Evolutionary conservation across 2,329 filamentous ascomycete species (phyloP), one percentile per base, ranked within the genome.

Genomic region (Scorias spongiosa): DNA sequence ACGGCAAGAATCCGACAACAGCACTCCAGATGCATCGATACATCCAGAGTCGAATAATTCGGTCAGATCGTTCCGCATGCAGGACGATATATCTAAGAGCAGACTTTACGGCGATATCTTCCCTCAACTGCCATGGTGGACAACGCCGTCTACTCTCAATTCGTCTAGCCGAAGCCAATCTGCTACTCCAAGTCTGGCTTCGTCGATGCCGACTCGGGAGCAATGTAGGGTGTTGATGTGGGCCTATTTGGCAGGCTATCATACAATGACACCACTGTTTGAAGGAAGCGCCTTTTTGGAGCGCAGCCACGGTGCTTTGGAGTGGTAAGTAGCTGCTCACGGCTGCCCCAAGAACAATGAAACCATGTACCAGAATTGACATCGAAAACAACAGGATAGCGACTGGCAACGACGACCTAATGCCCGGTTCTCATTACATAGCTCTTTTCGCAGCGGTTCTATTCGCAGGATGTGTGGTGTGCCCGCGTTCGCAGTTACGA

Each of bases 391-490:
- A 15, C 30, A 52, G 48, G 48, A 41, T 47, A 8, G 47, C 48
- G 30, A 49, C 45, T 12, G 42, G 47, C 30, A 47, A 51, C 41
- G 42, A 44, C 8, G 49, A 51, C 32, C 51, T 49, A 37, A 41
- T 48, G 14, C 43, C 49, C 15, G 48, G 49, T 12, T 47, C 48
- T 12, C 50, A 52, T 40, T 53, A 52, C 29, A 29, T 53, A 4
- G 48, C 49, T 5, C 39, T 53, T 10, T 42, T 52, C 12, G 44
- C 46, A 15, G 51, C 51, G 4, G 49, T 53, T 20, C 43, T 52
- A 39, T 53, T 53, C 40, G 51, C 51, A 12, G 51, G 51, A 5
- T 49, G 49, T n/a, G 48, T 53, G 1, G 48, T 52, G 5, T 53
- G 51, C 42, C 49, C 51, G 10, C 30, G 48, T 20, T 48, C 49